phyloP scores from a whole-genome alignment of 2,329 filamentous ascomycete genomes.

The Cladosporium sp. region DNA sequence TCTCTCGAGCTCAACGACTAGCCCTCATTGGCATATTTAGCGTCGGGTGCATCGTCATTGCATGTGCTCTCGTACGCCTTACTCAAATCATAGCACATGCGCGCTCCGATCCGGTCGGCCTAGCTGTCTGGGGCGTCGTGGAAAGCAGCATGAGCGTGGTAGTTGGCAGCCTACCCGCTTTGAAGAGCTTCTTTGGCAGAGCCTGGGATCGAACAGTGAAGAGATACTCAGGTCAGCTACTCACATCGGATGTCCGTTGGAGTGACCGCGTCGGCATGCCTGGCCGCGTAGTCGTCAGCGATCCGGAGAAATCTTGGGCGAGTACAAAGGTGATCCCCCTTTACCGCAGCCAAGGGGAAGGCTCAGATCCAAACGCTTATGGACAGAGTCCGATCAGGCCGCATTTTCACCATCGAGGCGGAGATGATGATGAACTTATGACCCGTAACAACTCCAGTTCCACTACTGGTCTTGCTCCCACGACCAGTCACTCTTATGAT shows the following conservation, averaged over 20 bases:
- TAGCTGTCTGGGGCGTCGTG: conserved; percentile 13
- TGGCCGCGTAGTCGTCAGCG: conserved; percentile 8
- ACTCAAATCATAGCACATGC: conserved; percentile 7
- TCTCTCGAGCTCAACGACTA: background rate
- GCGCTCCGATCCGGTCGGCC: conserved; percentile 9
- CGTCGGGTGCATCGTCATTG: conserved; percentile 10
- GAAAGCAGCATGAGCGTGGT: conserved; percentile 16
- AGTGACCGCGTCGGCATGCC: background rate
- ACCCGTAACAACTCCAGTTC: background rate
- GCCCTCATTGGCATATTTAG: conserved; percentile 8
- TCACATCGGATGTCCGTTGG: background rate
- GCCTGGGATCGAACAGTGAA: conserved; percentile 11
- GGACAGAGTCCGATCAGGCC: background rate
- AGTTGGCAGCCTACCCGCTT: conserved; percentile 7
- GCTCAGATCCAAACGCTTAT: background rate
- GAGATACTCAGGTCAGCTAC: background rate
- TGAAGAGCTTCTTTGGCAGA: conserved; percentile 13
- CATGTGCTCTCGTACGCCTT: conserved; percentile 3
- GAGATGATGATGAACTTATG: background rate
- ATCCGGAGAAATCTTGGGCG: conserved; percentile 2
- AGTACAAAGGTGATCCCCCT: background rate
- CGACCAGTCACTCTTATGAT: background rate
- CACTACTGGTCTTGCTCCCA: background rate
- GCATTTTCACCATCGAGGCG: background rate
- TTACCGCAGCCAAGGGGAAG: background rate